Conservation (phyloP, 1,284 basidiomycete genomes). For the Prillingera fragicola region DNA sequence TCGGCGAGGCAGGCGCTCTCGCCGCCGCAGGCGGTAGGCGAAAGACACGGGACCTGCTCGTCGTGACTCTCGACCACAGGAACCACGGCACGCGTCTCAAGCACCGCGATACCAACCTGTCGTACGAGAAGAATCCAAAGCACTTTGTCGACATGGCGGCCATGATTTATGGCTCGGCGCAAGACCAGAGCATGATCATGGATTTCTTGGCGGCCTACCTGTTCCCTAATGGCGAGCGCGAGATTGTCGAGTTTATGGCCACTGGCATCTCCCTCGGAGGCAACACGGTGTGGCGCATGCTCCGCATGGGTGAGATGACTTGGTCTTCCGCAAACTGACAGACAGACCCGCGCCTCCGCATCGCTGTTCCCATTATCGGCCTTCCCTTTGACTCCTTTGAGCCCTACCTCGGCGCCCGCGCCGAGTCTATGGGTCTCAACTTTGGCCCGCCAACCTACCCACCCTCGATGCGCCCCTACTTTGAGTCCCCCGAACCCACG, state of each 20-base stretch:
- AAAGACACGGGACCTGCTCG: slow-evolving; percentile 34
- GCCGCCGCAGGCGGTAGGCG: slow-evolving; percentile 10
- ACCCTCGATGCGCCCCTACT: slow-evolving; percentile 51
- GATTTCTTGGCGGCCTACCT: slow-evolving; percentile 73
- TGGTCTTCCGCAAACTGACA: slow-evolving; percentile 1
- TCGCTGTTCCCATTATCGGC: slow-evolving; percentile 68
- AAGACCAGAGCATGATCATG: slow-evolving; percentile 72
- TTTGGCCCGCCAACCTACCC: slow-evolving; percentile 60
- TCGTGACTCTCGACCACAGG: slow-evolving; percentile 58
- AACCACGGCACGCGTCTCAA: slow-evolving; percentile 65
- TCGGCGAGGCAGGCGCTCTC: slow-evolving; percentile 22
- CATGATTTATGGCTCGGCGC: slow-evolving; percentile 63
- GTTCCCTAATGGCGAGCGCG: slow-evolving; percentile 64
- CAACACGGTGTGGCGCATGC: slow-evolving; percentile 47
- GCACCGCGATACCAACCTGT: slow-evolving; percentile 55
- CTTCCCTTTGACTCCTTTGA: slow-evolving; percentile 68
- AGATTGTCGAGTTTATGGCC: slow-evolving; percentile 61
- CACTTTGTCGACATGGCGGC: slow-evolving; percentile 70
- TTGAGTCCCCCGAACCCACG: slow-evolving; percentile 52
- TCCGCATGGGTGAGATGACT: slow-evolving; percentile 42
- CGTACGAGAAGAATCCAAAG: slow-evolving; percentile 59
- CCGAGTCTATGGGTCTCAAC: slow-evolving; percentile 49
- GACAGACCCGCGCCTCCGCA: slow-evolving; percentile 61
- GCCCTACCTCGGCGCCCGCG: slow-evolving; percentile 55
- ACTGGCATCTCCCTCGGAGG: slow-evolving; percentile 54